Evolutionary conservation across 257 asterid genomes (phyloP), one percentile per base, ranked within the genome.

Genomic region (Capsicum baccatum): DNA sequence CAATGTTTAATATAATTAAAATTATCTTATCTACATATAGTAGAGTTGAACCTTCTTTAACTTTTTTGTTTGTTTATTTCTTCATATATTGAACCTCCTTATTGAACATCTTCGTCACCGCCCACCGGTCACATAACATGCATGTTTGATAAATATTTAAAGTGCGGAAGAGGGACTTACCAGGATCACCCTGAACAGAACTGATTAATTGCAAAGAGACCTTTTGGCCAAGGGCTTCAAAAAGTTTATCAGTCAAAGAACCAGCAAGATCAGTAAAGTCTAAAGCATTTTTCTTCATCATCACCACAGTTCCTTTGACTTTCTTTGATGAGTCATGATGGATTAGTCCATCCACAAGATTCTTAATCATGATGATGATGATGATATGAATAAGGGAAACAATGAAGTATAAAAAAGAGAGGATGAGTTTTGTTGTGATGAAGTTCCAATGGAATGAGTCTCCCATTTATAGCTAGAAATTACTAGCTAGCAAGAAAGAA

Each of bases 211-310:
- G 80, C 3, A 71, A 71, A 47, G 80, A 71, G 56, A 71, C 80
- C 39, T 19, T 71, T 21, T 47, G 80, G 37, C 80, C 80, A 47
- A 71, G 58, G 3, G 5, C 9, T 1, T 71, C 80, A 50, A 47
- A 50, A 12, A 11, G 0, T 73, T 3, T 21, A n/a, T 48, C 80
- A 19, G 57, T 21, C 2, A 73, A 12, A 50, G 80, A 73, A 26
- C 80, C 80, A 73, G 80, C 80, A 6, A 73, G 57, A 73, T 48
- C 80, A 73, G 80, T 73, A 47, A 73, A 73, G 2, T 19, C 80
- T 73, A 73, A 13, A 10, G 59, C 80, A 73, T 73, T 73, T 13
- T 73, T 73, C 42, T 73, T 73, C 80, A 73, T 73, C 80, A 73
- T 73, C 11, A 73, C 80, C 59, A 47, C 80, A 73, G 17, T 73